Evolutionary conservation across 805 yeast genomes (phyloP), one percentile per base, ranked within the genome.

Genomic region (Myxozyma vanderwaltii): DNA sequence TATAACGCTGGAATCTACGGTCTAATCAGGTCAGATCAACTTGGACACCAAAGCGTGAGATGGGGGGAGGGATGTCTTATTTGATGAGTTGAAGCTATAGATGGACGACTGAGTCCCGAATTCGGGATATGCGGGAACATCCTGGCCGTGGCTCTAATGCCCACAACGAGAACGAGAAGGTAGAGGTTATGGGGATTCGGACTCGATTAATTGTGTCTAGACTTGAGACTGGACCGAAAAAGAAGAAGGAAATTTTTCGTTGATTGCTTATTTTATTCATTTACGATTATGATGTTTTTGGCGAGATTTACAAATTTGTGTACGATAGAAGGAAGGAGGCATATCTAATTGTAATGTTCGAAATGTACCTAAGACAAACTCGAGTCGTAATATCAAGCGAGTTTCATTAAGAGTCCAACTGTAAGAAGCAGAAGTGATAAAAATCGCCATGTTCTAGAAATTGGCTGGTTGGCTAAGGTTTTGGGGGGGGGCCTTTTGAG

Each of bases 51-150:
- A 17, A n/a, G 17, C 5, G 31, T 38, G 4, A 46, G 62, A 39
- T 40, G 46, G 36, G 54, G 45, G n/a, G 36, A 49, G 45, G n/a
- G 63, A 54, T 15, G 64, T 54, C 33, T 4, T 21, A 31, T 29
- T 44, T 33, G 55, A 54, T 39, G 62, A 47, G 46, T 27, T 51
- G 24, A 38, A 17, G 48, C 44, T 46, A 4, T 41, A 51, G 58
- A 41, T 36, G 17, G 51, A 61, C 31, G 61, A 55, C 4, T 56
- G 54, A 53, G 17, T 24, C 47, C 33, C 46, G 61, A 15, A 60
- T 56, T 41, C 38, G 48, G 12, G 45, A 13, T 1, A 66, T 54
- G 44, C 36, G 62, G 10, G 45, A 62, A 60, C 33, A 47, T 23
- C 15, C 57, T 39, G 50, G 45, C 15, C 57, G 54, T 39, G 53